Evolutionary conservation across 2,329 filamentous ascomycete genomes (phyloP), one percentile per base, ranked within the genome.

Genomic region (Beauveria sp.): DNA sequence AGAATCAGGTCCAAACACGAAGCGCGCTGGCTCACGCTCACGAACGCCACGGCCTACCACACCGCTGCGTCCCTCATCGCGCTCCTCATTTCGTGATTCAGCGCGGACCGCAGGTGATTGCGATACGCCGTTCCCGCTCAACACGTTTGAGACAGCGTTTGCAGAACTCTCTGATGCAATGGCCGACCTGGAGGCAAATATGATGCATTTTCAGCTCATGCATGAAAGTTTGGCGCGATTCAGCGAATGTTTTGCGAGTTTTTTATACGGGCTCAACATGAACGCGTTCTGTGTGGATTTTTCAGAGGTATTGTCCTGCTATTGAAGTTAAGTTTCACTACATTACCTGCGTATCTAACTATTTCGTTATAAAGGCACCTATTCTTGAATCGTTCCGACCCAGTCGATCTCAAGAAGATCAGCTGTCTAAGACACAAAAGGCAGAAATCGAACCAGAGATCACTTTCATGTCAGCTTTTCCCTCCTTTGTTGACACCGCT

Each of bases 211-310:
- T 67, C 93, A 98, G 74, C 79, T 97, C 65, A 96, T 99, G 88
- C 92, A 99, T 71, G 93, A 98, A 78, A 96, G 91, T 70, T 76
- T 99, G 67, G 86, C 91, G 26, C 86, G 95, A 28, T 99, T 99
- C 75, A 93, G 88, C 74, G 95, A 99, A 80, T 96, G 90, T 71
- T 99, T 99, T 75, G 92, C 92, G 1, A 91, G 89, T 68, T 98
- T 99, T 70, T 77, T 99, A 51, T 99, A 98, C 69, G 95, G 95
- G 2, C 75, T 99, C 72, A 98, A 98, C 72, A 97, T 99, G 93
- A 98, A 97, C 74, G 95, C 95, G 1, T 99, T 98, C 73, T 98
- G 93, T 73, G 93, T 98, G 38, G 95, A 99, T 74, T 99, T 97
- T 66, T 90, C 92, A 0, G 95, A 99, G 85, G 92, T 92, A 76